A percentile compares a stretch with the other conserved stretches of the same genome.
phyloP scores from a whole-genome alignment of 164 flowering plant genomes.

The Chimonanthus salicifolius region DNA sequence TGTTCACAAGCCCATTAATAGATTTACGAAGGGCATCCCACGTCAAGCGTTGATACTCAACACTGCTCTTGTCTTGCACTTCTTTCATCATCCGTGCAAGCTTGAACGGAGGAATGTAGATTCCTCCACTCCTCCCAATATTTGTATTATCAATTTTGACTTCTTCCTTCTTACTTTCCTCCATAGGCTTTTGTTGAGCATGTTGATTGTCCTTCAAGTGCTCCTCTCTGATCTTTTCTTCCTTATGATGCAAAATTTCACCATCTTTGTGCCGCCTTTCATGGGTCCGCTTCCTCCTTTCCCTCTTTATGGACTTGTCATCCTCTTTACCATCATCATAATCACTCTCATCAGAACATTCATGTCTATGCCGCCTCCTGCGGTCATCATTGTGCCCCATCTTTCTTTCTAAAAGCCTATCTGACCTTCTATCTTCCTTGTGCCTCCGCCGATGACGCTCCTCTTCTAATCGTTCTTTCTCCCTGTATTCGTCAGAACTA shows the following conservation, averaged over 20 bases:
- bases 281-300: neutral
- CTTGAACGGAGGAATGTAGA: constrained; percentile 88
- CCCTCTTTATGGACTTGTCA: neutral
- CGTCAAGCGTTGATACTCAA: constrained; percentile 77
- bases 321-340: neutral
- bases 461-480: neutral
- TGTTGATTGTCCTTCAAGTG: neutral
- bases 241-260: neutral
- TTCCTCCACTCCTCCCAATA: constrained; percentile 80
- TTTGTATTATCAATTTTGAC: constrained; percentile 19
- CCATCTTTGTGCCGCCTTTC: neutral
- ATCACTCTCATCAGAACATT: neutral
- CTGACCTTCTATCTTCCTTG: neutral
- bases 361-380: neutral
- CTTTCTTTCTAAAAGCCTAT: neutral
- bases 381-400: neutral
- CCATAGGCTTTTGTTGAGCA: constrained; percentile 6
- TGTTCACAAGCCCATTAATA: constrained; percentile 92
- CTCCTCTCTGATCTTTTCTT: neutral
- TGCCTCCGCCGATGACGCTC: neutral
- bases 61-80: constrained; percentile 71
- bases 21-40: constrained; percentile 98
- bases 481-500: neutral
- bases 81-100: constrained; percentile 80
- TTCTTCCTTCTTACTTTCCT: constrained; percentile 11